Conservation (phyloP, 2,329 filamentous ascomycete genomes). For the Nothopassalora personata region DNA sequence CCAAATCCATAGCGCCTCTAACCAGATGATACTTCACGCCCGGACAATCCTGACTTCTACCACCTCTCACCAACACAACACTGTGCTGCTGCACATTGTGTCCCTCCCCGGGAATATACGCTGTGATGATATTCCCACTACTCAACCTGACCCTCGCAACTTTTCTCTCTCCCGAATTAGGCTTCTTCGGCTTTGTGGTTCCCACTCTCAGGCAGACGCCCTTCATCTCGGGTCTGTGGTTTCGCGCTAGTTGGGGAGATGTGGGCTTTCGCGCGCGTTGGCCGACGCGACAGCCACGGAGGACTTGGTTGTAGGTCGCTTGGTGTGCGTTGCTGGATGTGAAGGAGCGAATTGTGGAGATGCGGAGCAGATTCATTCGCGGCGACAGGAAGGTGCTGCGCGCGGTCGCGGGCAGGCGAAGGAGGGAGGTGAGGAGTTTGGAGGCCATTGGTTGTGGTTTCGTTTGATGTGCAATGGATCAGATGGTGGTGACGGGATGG, state of each 20-base stretch:
- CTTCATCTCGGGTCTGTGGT: slow-evolving; percentile 73
- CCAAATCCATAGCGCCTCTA: slow-evolving; percentile 85
- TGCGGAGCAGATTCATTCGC: slow-evolving; percentile 14
- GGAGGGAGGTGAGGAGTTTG: slow-evolving; percentile 36
- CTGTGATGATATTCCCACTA: slow-evolving; percentile 79
- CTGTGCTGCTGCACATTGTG: slow-evolving; percentile 84
- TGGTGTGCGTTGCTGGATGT: slow-evolving; percentile 35
- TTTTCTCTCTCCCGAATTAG: slow-evolving; percentile 95
- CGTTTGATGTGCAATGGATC: neutral
- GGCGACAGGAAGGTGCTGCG: slow-evolving; percentile 22
- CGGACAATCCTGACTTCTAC: slow-evolving; percentile 91
- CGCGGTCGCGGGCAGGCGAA: slow-evolving; percentile 32
- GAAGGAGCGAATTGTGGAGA: slow-evolving; percentile 32
- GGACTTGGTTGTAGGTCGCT: slow-evolving; percentile 48
- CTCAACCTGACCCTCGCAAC: slow-evolving; percentile 86
- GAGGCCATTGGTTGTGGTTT: slow-evolving; percentile 32
- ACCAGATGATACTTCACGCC: slow-evolving; percentile 96
- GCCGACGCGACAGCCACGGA: slow-evolving; percentile 66
- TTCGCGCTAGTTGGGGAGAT: slow-evolving; percentile 69
- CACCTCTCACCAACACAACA: slow-evolving; percentile 91
- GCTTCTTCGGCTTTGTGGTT: slow-evolving; percentile 94
- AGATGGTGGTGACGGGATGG: neutral
- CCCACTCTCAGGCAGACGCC: slow-evolving; percentile 94
- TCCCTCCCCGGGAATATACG: slow-evolving; percentile 94
- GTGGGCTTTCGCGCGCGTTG: slow-evolving; percentile 80